phyloP scores from a whole-genome alignment of 306 rosid species.

The Cucurbita maxima region DNA sequence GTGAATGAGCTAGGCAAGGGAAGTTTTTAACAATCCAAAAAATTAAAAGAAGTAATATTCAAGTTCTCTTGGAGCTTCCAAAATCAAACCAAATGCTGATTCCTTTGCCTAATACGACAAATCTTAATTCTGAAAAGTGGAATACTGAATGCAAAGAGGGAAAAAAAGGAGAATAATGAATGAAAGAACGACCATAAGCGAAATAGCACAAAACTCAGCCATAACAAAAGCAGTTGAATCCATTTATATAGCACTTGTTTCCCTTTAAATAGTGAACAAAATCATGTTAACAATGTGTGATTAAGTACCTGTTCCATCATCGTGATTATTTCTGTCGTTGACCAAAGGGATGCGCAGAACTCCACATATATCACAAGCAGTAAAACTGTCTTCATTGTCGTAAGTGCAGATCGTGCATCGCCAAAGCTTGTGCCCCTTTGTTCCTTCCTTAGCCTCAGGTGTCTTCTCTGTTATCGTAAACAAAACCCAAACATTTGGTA shows the following conservation, averaged over 20 bases:
- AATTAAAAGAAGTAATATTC: not conserved
- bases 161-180: not conserved
- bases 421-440: slow-evolving; percentile 37
- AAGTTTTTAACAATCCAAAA: not conserved
- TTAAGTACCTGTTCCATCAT: slow-evolving; percentile 46
- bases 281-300: slow-evolving; percentile 2
- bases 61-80: not conserved
- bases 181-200: not conserved
- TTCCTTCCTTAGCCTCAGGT: slow-evolving; percentile 30
- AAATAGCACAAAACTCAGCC: not conserved
- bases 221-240: not conserved
- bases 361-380: slow-evolving; percentile 78
- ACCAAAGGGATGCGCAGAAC: slow-evolving; percentile 46
- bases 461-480: slow-evolving; percentile 26
- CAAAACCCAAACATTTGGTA: slow-evolving; percentile 6
- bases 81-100: not conserved
- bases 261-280: not conserved
- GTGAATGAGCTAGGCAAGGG: slow-evolving; percentile 15
- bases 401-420: slow-evolving; percentile 71
- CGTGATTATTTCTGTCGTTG: slow-evolving; percentile 13
- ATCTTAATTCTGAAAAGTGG: not conserved
- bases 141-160: not conserved
- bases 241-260: not conserved
- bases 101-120: slow-evolving; percentile 4
- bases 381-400: slow-evolving; percentile 65